Base-by-base conservation (phyloP, 495 filamentous ascomycete genomes). In the Neohortaea acidophila region DNA sequence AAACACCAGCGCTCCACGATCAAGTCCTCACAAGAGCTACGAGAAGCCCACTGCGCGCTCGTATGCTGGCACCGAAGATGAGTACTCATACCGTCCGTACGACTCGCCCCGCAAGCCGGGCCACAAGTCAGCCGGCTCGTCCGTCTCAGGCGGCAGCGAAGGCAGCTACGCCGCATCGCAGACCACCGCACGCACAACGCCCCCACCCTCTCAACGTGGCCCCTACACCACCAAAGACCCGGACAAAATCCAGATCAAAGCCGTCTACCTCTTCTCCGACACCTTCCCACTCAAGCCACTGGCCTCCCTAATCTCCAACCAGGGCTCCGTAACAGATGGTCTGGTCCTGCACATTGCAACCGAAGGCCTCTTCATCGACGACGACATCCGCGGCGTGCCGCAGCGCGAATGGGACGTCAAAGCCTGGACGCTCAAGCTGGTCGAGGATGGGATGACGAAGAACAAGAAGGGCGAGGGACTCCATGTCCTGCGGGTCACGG, bases 381-480 rank as follows among this genome's bases (percentile, higher is more conserved):
- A 96, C 55, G 89, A 94, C 49, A 64, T 94, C 25, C 74, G 84
- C 13, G 75, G 75, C 27, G 79, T 92, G 2, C 74, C 79, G 14
- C 84, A 93, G 55, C 71, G 89, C 33, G 91, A 96, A 61, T 97
- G 91, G 91, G 89, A 97, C 55, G 71, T 94, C 57, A 94, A 94
- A 55, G 86, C 87, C 13, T 94, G 89, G 89, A 92, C 83, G 10
- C 70, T 97, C 60, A 94, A 86, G 58, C 64, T 76, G 19, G 74
- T 89, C 47, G 89, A 97, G 66, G 77, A 94, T 56, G 86, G 82
- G 33, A 41, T 24, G 38, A 21, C 35, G 33, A 22, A n/a, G 21
- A 11, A n/a, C 18, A 13, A 18, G 27, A 28, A 23, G 21, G 37
- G 30, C n/a, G 21, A 9, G 2, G 37, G 27, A 11, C 57, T 85